Conservation (phyloP, 2,329 filamentous ascomycete genomes). For the Trichoderma polysporum region DNA sequence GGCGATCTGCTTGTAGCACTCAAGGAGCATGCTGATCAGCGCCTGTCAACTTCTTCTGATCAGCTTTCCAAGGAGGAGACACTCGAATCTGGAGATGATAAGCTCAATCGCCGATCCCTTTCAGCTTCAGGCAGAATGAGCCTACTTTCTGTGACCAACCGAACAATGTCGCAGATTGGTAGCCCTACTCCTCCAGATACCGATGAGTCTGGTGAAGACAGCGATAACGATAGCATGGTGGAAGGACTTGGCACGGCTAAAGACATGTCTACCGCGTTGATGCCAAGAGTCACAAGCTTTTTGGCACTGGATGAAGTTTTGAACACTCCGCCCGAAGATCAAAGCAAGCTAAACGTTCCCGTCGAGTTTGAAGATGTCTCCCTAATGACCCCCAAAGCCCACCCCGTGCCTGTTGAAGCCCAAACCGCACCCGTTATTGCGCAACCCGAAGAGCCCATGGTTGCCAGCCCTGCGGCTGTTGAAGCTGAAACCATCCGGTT, state of each 20-base stretch:
- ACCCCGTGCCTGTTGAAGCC: not conserved
- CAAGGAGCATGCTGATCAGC: not conserved
- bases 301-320: slow-evolving; percentile 7
- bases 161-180: slow-evolving; percentile 38
- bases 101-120: not conserved
- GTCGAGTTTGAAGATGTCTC: slow-evolving; percentile 11
- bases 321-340: not conserved
- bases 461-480: not conserved
- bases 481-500: slow-evolving; percentile 10
- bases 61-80: not conserved
- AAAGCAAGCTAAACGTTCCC: not conserved
- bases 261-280: not conserved
- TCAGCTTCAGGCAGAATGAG: slow-evolving; percentile 32
- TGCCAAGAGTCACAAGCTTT: slow-evolving; percentile 8
- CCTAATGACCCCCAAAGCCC: slow-evolving; percentile 2
- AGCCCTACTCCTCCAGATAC: slow-evolving; percentile 58
- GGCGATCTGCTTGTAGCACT: not conserved
- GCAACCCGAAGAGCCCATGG: not conserved
- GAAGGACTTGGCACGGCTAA: not conserved
- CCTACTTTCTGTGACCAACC: slow-evolving; percentile 36
- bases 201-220: slow-evolving; percentile 44
- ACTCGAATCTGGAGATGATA: not conserved
- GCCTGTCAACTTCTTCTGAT: not conserved
- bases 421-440: not conserved
- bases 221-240: slow-evolving; percentile 29